These are phyloP conservation scores for Globisporangium canariense DNA, from an alignment of 352 stramenopile species.

Conservation along the genomic window DNA sequence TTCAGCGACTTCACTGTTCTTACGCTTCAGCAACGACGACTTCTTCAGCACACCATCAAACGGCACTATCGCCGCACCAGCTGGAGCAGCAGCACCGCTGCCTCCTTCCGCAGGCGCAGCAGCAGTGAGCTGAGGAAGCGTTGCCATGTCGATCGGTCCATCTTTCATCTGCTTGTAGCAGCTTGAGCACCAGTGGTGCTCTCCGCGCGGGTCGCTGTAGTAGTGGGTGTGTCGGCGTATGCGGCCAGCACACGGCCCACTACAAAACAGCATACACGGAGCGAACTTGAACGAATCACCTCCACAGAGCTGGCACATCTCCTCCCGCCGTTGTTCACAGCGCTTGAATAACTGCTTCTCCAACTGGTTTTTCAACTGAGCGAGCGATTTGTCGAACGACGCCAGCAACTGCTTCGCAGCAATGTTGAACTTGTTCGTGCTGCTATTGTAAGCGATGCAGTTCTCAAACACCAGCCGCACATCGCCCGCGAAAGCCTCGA, in stretches of 20 bases:
- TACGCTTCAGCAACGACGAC: conserved; percentile 93
- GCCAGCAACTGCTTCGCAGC: conserved; percentile 77
- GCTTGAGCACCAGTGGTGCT: conserved; percentile 87
- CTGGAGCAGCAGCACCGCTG: conserved; percentile 13
- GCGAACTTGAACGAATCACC: conserved; percentile 90
- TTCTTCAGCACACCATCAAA: conserved; percentile 89
- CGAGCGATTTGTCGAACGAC: conserved; percentile 70
- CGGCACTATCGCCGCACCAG: conserved; percentile 21
- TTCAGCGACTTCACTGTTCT: conserved; percentile 98
- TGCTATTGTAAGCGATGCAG: conserved; percentile 88
- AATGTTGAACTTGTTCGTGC: conserved; percentile 88
- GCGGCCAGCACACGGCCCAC: conserved; percentile 72
- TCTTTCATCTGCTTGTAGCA: conserved; percentile 91
- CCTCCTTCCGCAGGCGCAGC: conserved; percentile 45
- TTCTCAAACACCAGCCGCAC: conserved; percentile 90
- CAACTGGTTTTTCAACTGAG: conserved; percentile 65
- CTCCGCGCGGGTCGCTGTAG: conserved; percentile 78
- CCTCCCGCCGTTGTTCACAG: conserved; percentile 75
- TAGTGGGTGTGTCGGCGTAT: conserved; percentile 87
- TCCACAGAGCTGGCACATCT: conserved; percentile 88
- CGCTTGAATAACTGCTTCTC: conserved; percentile 86
- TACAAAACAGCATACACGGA: conserved; percentile 88
- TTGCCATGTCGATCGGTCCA: conserved; percentile 89
- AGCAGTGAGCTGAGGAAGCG: conserved; percentile 70
- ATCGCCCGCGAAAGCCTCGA: conserved; percentile 83